Conservation (phyloP, 768 basidiomycete species). For the Suillus hirtellus region DNA sequence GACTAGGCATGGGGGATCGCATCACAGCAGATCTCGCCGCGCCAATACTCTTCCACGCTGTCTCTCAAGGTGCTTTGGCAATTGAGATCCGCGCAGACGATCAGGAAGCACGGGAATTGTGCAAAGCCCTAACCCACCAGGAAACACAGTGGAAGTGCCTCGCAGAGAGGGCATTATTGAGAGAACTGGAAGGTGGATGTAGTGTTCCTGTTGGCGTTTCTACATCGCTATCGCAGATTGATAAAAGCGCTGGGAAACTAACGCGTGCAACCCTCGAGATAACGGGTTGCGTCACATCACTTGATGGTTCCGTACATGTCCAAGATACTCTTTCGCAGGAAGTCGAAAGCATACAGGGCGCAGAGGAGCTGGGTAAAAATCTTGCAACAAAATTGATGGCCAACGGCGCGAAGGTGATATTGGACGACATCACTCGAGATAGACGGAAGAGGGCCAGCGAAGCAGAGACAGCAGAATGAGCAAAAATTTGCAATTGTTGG, state of each 20-base stretch:
- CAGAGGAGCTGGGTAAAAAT: constrained; percentile 64
- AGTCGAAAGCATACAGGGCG: constrained; percentile 56
- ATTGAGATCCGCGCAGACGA: constrained; percentile 82
- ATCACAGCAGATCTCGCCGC: constrained; percentile 73
- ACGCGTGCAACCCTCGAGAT: constrained; percentile 47
- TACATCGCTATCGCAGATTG: constrained; percentile 43
- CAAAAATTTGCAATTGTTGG: neutral
- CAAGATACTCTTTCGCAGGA: constrained; percentile 56
- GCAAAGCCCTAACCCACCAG: constrained; percentile 71
- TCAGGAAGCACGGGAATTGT: constrained; percentile 56
- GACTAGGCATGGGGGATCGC: constrained; percentile 72
- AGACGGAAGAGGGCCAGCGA: constrained; percentile 49
- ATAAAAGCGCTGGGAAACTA: constrained; percentile 31
- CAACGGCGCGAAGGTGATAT: constrained; percentile 72
- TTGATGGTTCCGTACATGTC: constrained; percentile 74
- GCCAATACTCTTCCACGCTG: constrained; percentile 82
- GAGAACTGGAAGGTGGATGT: constrained; percentile 95
- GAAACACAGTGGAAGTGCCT: constrained; percentile 73
- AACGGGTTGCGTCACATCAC: constrained; percentile 81
- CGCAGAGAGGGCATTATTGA: constrained; percentile 86
- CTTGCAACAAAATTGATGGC: constrained; percentile 67
- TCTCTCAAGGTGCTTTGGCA: constrained; percentile 91
- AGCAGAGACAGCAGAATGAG: constrained; percentile 29
- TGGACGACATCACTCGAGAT: constrained; percentile 81
- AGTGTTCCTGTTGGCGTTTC: constrained; percentile 92